Evolutionary conservation across 192 early-diverging fungal species (phyloP).

Genomic region (Podila epigama): DNA sequence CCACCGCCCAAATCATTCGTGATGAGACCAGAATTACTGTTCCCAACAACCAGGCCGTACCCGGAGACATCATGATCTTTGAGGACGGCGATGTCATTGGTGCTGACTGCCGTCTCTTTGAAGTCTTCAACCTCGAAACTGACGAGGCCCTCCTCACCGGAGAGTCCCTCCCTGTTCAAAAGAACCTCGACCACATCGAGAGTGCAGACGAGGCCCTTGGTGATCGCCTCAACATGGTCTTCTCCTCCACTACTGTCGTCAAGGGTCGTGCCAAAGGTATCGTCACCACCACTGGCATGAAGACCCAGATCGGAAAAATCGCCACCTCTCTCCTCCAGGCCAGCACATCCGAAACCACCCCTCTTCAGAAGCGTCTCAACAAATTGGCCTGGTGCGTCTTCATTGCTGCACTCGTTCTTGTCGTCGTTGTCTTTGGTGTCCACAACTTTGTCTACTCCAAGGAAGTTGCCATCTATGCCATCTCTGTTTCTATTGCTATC

Average conservation of each 20-base stretch:
- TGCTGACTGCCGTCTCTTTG: constrained; percentile 87
- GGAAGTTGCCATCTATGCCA: constrained; percentile 78
- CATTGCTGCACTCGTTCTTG: constrained; percentile 68
- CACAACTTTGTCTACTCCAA: constrained; percentile 66
- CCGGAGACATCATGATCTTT: constrained; percentile 86
- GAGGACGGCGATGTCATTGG: constrained; percentile 94
- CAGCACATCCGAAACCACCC: constrained; percentile 60
- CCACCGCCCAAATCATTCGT: constrained; percentile 85
- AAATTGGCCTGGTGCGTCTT: constrained; percentile 81
- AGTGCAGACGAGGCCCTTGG: constrained; percentile 75
- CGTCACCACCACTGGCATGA: constrained; percentile 81
- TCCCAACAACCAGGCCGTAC: constrained; percentile 81
- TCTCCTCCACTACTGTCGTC: constrained; percentile 86
- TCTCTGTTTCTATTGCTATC: constrained; percentile 86
- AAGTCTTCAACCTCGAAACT: constrained; percentile 88
- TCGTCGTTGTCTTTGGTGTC: constrained; percentile 84
- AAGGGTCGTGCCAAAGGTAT: constrained; percentile 91
- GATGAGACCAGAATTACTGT: constrained; percentile 76
- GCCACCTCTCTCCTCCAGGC: constrained; percentile 78
- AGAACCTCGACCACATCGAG: constrained; percentile 69
- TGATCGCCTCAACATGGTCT: constrained; percentile 91
- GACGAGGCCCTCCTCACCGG: constrained; percentile 93
- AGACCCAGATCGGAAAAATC: constrained; percentile 91
- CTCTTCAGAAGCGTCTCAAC: constrained; percentile 70
- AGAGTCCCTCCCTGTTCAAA: constrained; percentile 84